Evolutionary conservation across 2,329 filamentous ascomycete species (phyloP).

Genomic region (Exophiala sideris): DNA sequence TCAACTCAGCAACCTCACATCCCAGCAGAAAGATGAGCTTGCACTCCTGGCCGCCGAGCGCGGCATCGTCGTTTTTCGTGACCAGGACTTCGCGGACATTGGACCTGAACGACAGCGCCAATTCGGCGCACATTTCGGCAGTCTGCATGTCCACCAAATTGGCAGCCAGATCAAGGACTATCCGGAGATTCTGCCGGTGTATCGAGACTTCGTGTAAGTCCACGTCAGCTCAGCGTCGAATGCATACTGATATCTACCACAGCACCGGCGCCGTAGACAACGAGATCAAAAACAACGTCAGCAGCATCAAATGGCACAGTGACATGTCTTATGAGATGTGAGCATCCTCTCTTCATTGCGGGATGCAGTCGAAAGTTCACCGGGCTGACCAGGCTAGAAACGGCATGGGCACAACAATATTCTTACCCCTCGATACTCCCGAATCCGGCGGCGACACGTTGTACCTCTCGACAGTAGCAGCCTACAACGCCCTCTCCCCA

Average conservation of each 20-base stretch:
- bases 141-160: slow-evolving; percentile 29
- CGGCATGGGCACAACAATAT: not conserved
- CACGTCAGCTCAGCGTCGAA: not conserved
- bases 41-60: slow-evolving; percentile 27
- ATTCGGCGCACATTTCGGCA: slow-evolving; percentile 27
- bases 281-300: slow-evolving; percentile 26
- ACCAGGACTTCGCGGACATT: slow-evolving; percentile 25
- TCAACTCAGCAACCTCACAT: slow-evolving; percentile 14
- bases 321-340: slow-evolving; percentile 30
- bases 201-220: not conserved
- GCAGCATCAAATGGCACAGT: slow-evolving; percentile 32
- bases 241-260: no score
- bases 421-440: not conserved
- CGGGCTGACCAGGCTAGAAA: not conserved
- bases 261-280: not conserved
- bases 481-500: slow-evolving; percentile 24
- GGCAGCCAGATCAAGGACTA: slow-evolving; percentile 28
- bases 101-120: slow-evolving; percentile 26
- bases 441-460: not conserved
- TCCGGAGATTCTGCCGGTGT: slow-evolving; percentile 6
- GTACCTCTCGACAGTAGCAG: slow-evolving; percentile 12
- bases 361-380: not conserved
- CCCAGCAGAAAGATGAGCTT: slow-evolving; percentile 6
- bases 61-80: slow-evolving; percentile 24
- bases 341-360: not conserved